phyloP scores from a whole-genome alignment of 768 basidiomycete genomes.

The Hericium erinaceus region DNA sequence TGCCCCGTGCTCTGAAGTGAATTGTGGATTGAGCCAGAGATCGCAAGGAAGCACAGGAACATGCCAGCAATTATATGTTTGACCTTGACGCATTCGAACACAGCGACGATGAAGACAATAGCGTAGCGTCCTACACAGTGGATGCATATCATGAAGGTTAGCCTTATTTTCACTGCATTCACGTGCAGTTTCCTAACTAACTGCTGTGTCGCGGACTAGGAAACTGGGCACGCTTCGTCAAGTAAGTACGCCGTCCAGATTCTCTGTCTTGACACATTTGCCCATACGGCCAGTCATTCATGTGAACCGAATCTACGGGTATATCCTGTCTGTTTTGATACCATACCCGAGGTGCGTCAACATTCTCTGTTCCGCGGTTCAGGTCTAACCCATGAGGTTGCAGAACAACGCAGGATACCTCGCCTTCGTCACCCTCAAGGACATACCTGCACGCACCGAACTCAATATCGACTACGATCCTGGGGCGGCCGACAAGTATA shows the following conservation, averaged over 20 bases:
- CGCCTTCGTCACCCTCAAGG: slow-evolving; percentile 40
- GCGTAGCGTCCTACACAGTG: slow-evolving; percentile 37
- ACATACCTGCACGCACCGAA: slow-evolving; percentile 44
- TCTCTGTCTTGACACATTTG: not conserved
- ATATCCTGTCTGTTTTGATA: slow-evolving; percentile 55
- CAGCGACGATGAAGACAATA: slow-evolving; percentile 24
- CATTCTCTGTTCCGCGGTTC: not conserved
- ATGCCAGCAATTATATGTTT: slow-evolving; percentile 42
- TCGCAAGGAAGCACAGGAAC: slow-evolving; percentile 31
- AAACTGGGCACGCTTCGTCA: slow-evolving; percentile 71
- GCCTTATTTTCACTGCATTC: slow-evolving; percentile 8
- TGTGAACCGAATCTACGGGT: slow-evolving; percentile 52
- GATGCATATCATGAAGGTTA: slow-evolving; percentile 44
- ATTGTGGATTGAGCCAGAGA: slow-evolving; percentile 22
- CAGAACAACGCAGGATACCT: slow-evolving; percentile 56
- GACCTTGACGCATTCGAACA: slow-evolving; percentile 52
- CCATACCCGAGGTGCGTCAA: slow-evolving; percentile 39
- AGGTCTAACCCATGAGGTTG: not conserved
- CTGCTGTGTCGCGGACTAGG: slow-evolving; percentile 29
- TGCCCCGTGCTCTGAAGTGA: not conserved
- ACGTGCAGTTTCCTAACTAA: not conserved
- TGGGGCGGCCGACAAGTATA: slow-evolving; percentile 16
- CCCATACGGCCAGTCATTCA: slow-evolving; percentile 44
- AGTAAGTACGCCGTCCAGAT: slow-evolving; percentile 32
- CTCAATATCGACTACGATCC: slow-evolving; percentile 63